Percentiles rank a stretch among this genome's conserved stretches.
Evolutionary conservation across 2,329 filamentous ascomycete species (phyloP).

Genomic region (Fusarium haematococcum): DNA sequence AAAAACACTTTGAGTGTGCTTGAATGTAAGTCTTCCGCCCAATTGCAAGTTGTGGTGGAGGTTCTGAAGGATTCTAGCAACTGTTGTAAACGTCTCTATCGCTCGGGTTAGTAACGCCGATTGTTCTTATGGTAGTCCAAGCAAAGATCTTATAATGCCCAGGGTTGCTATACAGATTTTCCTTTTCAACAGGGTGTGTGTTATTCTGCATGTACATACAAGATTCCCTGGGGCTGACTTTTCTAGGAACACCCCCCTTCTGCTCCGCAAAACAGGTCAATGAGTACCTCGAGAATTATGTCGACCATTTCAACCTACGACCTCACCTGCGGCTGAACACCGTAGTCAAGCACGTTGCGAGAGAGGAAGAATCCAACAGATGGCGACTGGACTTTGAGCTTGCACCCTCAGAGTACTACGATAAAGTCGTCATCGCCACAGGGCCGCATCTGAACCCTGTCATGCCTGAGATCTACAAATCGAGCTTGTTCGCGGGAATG

Average conservation of each 20-base stretch:
- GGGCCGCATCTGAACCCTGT: constrained; percentile 51
- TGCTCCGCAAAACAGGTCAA: not conserved
- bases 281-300: not conserved
- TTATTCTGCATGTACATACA: not conserved
- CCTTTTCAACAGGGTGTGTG: not conserved
- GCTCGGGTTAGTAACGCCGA: not conserved
- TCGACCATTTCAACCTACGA: not conserved
- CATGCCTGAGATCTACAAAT: constrained; percentile 52
- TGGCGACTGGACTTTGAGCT: constrained; percentile 31
- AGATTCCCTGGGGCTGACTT: not conserved
- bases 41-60: not conserved
- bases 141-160: not conserved
- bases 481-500: constrained; percentile 34
- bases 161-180: constrained; percentile 2
- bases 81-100: not conserved
- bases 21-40: constrained; percentile 39
- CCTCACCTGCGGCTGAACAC: not conserved
- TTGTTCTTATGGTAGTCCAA: too few species aligned
- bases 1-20: constrained; percentile 51
- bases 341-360: not conserved
- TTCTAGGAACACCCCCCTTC: not conserved
- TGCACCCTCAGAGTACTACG: constrained; percentile 43
- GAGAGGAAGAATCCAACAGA: not conserved
- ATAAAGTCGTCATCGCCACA: constrained; percentile 54
- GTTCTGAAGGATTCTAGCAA: not conserved